phyloP scores from a whole-genome alignment of 768 basidiomycete species.

The Galerina sulciceps region DNA sequence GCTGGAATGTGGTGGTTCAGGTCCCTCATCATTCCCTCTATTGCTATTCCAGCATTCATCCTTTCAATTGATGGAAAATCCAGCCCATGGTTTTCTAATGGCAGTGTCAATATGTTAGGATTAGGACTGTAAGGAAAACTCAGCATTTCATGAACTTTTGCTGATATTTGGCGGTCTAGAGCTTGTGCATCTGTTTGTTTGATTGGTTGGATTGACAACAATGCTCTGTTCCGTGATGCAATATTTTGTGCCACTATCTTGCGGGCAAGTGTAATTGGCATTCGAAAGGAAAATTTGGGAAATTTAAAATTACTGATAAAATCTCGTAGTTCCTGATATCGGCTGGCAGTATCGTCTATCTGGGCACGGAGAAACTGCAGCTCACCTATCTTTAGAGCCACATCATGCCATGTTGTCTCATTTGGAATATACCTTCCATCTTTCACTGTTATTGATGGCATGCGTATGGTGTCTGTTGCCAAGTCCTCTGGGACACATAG shows the following conservation, averaged over 20 bases:
- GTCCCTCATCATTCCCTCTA: background rate
- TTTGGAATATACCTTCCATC: constrained; percentile 18
- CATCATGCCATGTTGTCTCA: constrained; percentile 7
- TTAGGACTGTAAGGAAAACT: background rate
- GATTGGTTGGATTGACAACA: background rate
- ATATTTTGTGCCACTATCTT: background rate
- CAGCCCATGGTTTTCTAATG: background rate
- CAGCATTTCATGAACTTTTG: background rate
- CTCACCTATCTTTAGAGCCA: constrained; percentile 8
- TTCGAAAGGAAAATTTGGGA: background rate
- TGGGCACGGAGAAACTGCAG: background rate
- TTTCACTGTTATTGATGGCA: no score
- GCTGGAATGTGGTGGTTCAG: background rate
- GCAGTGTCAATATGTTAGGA: background rate
- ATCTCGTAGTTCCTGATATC: background rate
- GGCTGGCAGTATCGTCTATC: background rate
- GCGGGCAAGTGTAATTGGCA: background rate
- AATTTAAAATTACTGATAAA: background rate
- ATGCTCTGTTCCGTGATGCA: background rate
- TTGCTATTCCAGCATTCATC: background rate
- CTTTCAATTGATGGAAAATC: background rate
- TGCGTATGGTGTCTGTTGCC: background rate
- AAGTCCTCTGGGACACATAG: constrained; percentile 23
- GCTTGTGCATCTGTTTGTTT: background rate
- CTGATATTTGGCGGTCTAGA: background rate